Conservation (phyloP, 1,284 basidiomycete genomes). For the Coniophora puteana region DNA sequence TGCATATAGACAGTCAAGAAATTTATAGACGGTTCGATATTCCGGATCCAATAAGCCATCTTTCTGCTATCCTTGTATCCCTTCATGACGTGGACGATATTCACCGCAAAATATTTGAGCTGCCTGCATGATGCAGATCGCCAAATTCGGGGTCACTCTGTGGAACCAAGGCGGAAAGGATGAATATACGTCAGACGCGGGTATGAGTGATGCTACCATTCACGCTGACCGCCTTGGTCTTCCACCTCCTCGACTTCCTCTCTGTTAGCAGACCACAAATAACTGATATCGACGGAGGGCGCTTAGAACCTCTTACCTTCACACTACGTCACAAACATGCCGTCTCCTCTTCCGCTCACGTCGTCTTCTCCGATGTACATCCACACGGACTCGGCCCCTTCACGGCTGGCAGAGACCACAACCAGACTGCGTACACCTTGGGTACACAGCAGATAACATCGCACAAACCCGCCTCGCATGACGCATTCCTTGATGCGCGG, state of each 20-base stretch:
- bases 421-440: constrained; percentile 33
- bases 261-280: constrained; percentile 11
- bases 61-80: too few relatives aligned
- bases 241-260: constrained; percentile 35
- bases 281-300: constrained; percentile 3
- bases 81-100: too few relatives aligned
- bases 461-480: constrained; percentile 49
- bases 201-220: constrained; percentile 49
- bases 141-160: too few relatives aligned
- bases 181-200: too few relatives aligned
- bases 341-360: constrained; percentile 46
- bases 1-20: too few relatives aligned
- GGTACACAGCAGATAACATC: constrained; percentile 35
- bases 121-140: too few relatives aligned
- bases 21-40: too few relatives aligned
- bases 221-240: constrained; percentile 40
- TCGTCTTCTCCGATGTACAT: constrained; percentile 58
- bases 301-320: constrained; percentile 42
- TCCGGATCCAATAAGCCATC: too few relatives aligned
- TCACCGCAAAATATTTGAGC: too few relatives aligned
- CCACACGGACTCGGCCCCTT: constrained; percentile 7
- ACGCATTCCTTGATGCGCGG: constrained; percentile 47
- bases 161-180: too few relatives aligned
- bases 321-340: constrained; percentile 68
- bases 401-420: constrained; percentile 12